These are phyloP conservation scores for Tephrocybe sp. DNA, from an alignment of 768 basidiomycete species.

Conservation along the genomic window DNA sequence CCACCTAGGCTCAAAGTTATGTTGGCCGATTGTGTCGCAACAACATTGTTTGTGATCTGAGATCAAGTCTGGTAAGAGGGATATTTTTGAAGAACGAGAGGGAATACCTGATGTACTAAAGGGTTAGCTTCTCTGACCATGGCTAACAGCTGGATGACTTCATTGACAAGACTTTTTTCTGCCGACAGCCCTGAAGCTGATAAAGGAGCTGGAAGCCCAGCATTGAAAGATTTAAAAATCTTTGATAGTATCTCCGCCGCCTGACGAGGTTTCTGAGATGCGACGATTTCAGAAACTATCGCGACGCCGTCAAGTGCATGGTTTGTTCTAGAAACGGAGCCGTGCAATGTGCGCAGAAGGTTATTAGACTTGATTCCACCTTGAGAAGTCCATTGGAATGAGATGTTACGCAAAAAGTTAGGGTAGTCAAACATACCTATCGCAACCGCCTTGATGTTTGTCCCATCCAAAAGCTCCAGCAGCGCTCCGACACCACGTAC, in stretches of 20 bases:
- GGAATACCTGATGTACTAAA: constrained; percentile 74
- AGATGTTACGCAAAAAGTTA: neutral
- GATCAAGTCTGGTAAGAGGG: neutral
- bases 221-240: constrained; percentile 46
- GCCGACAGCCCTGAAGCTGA: neutral
- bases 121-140: constrained; percentile 57
- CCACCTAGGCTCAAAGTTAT: constrained; percentile 84
- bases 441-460: constrained; percentile 69
- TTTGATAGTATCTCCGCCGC: constrained; percentile 47
- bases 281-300: constrained; percentile 84
- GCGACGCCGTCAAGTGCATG: constrained; percentile 79
- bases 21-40: constrained; percentile 88
- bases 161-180: constrained; percentile 36
- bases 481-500: constrained; percentile 71
- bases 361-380: constrained; percentile 88
- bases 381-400: constrained; percentile 25
- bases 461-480: constrained; percentile 63
- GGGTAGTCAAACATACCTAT: constrained; percentile 64
- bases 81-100: neutral
- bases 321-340: constrained; percentile 57
- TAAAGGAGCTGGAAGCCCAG: constrained; percentile 8
- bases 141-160: constrained; percentile 49
- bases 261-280: constrained; percentile 52
- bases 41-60: constrained; percentile 89
- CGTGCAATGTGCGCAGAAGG: constrained; percentile 72